Evolutionary conservation across 441 rosid genomes (phyloP).

Genomic region (Pelargonium myrrhifolium): DNA sequence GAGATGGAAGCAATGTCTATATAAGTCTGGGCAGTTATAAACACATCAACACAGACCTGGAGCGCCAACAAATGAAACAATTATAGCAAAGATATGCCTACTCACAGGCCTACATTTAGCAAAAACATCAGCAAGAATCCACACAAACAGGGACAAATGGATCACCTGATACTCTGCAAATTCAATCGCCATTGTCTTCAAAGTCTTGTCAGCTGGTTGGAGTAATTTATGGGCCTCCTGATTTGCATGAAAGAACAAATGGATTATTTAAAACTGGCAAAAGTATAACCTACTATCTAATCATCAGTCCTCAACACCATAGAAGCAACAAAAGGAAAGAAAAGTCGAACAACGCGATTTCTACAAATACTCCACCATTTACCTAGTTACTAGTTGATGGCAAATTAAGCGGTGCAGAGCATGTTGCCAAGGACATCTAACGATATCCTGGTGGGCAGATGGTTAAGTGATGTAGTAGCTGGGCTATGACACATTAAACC

Average conservation of each 20-base stretch:
- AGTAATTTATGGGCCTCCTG: constrained; percentile 88
- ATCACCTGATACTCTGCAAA: constrained; percentile 93
- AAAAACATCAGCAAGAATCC: neutral
- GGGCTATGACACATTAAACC: neutral
- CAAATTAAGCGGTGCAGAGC: neutral
- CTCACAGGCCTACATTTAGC: neutral
- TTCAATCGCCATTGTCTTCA: constrained; percentile 86
- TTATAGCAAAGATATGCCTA: constrained; percentile 10
- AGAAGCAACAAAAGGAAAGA: neutral
- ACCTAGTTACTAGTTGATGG: neutral
- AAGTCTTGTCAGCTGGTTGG: constrained; percentile 74
- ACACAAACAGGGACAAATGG: no score
- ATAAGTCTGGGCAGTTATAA: constrained; percentile 73
- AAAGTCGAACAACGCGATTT: neutral
- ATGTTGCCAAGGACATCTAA: neutral
- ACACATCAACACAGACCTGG: constrained; percentile 90
- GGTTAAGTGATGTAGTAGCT: neutral
- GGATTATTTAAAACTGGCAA: neutral
- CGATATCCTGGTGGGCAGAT: neutral
- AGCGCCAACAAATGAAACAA: constrained; percentile 15
- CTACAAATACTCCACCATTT: neutral
- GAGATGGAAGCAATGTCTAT: constrained; percentile 83
- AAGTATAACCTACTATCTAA: constrained; percentile 7
- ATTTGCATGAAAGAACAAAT: constrained; percentile 11
- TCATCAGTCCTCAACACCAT: neutral